Evolutionary conservation across 306 rosid species (phyloP).

Genomic region (Dalbergia oliveri): DNA sequence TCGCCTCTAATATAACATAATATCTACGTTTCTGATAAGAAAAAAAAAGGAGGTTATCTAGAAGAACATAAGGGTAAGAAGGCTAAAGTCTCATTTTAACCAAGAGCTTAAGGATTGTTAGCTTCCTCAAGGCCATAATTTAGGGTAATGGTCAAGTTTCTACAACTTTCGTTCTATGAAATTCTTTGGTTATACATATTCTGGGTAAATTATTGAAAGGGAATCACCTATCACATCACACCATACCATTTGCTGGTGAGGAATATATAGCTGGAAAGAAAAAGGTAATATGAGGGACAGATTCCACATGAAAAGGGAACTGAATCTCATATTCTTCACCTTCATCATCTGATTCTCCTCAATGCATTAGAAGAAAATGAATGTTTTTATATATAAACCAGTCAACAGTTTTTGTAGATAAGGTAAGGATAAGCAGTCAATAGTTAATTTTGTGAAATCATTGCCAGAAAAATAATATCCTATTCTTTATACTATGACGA

Average conservation of each 20-base stretch:
- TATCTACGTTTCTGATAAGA: too few relatives aligned
- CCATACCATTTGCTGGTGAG: constrained; percentile 19
- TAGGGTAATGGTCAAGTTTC: not conserved
- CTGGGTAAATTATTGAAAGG: constrained; percentile 12
- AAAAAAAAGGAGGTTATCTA: too few relatives aligned
- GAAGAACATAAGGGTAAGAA: too few relatives aligned
- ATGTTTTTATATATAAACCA: not conserved
- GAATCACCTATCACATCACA: constrained; percentile 35
- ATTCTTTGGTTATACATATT: not conserved
- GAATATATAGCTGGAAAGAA: constrained; percentile 42
- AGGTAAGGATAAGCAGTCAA: constrained; percentile 12
- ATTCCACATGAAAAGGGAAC: constrained; percentile 25
- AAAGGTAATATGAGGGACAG: not conserved
- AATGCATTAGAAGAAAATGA: not conserved
- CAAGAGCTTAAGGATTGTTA: not conserved
- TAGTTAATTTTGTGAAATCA: constrained; percentile 10
- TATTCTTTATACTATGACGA: not conserved
- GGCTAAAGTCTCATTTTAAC: not conserved
- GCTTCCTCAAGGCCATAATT: not conserved
- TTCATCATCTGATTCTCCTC: constrained; percentile 9
- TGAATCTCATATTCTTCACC: constrained; percentile 41
- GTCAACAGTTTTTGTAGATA: not conserved
- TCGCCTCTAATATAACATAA: too few relatives aligned
- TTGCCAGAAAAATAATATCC: not conserved
- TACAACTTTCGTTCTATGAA: not conserved